Conservation (phyloP, 192 early-diverging fungal species). For the Coemansia sp. region DNA sequence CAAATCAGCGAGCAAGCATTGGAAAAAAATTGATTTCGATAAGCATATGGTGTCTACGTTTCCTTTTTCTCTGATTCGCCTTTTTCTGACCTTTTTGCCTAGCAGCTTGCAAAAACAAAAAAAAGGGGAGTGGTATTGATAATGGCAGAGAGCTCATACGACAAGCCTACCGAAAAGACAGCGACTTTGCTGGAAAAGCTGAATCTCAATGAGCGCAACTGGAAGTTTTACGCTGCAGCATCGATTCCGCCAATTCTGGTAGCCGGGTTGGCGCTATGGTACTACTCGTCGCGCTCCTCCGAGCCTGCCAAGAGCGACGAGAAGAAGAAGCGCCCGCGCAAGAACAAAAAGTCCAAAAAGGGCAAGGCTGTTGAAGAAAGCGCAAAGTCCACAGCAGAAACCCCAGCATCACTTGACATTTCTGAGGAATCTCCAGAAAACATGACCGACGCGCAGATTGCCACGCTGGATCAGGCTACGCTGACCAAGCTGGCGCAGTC, state of each 20-base stretch:
- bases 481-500: slow-evolving; percentile 63
- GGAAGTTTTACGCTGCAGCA: slow-evolving; percentile 70
- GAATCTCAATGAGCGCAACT: slow-evolving; percentile 51
- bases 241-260: slow-evolving; percentile 58
- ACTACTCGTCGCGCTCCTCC: slow-evolving; percentile 49
- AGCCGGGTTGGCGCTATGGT: slow-evolving; percentile 66
- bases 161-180: slow-evolving; percentile 32
- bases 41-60: background rate
- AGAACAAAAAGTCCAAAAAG: slow-evolving; percentile 49
- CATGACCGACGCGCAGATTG: slow-evolving; percentile 56
- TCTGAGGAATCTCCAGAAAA: slow-evolving; percentile 43
- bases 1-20: slow-evolving; percentile 1
- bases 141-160: slow-evolving; percentile 28
- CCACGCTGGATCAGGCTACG: slow-evolving; percentile 33
- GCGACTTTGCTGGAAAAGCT: slow-evolving; percentile 40
- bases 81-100: background rate
- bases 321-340: slow-evolving; percentile 19
- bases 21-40: background rate
- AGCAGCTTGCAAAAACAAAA: background rate
- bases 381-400: slow-evolving; percentile 1
- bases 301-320: slow-evolving; percentile 10
- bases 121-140: background rate
- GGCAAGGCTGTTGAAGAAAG: slow-evolving; percentile 1
- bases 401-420: slow-evolving; percentile 23
- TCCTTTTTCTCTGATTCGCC: background rate